These are phyloP conservation scores for Ambrosia artemisiifolia DNA, from an alignment of 129 eudicot genomes.

Conservation along the genomic window DNA sequence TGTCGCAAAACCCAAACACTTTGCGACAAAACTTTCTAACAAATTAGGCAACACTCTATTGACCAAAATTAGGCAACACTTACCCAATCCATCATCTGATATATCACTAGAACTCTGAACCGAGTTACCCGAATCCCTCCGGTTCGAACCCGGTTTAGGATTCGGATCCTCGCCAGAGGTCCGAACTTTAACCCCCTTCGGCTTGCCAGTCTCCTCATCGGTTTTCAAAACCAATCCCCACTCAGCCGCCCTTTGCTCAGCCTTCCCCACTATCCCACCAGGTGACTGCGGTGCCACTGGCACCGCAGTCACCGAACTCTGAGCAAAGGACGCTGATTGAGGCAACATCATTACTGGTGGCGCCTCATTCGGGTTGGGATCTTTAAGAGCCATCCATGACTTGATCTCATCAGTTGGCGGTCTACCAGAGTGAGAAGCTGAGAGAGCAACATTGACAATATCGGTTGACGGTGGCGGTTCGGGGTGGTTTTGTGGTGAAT, in stretches of 20 bases:
- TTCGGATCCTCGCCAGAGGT: conserved; percentile 74
- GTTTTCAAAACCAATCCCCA: conserved; percentile 93
- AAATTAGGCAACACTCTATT: no score
- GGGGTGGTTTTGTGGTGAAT: conserved; percentile 26
- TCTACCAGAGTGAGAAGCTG: conserved; percentile 41
- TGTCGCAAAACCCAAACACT: no score
- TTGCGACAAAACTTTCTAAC: no score
- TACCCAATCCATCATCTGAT: conserved; percentile 54
- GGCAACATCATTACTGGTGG: conserved; percentile 20
- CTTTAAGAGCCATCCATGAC: conserved; percentile 95
- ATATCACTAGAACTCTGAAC: conserved; percentile 72
- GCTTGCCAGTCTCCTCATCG: conserved; percentile 74
- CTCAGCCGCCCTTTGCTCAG: conserved; percentile 94
- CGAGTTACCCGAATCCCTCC: conserved; percentile 82
- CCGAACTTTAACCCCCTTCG: conserved; percentile 74
- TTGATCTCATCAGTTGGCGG: conserved; percentile 40
- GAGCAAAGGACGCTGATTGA: conserved; percentile 4
- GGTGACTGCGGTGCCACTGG: conserved; percentile 15
- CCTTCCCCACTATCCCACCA: conserved; percentile 53
- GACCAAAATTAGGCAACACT: neutral
- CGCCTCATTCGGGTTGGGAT: conserved; percentile 20
- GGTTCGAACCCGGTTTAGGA: conserved; percentile 35
- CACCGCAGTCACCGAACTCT: conserved; percentile 9
- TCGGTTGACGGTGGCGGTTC: conserved; percentile 22
- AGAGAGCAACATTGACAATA: neutral